Conservation (phyloP, 345 rosid genomes). For the Rhodomyrtus tomentosa region DNA sequence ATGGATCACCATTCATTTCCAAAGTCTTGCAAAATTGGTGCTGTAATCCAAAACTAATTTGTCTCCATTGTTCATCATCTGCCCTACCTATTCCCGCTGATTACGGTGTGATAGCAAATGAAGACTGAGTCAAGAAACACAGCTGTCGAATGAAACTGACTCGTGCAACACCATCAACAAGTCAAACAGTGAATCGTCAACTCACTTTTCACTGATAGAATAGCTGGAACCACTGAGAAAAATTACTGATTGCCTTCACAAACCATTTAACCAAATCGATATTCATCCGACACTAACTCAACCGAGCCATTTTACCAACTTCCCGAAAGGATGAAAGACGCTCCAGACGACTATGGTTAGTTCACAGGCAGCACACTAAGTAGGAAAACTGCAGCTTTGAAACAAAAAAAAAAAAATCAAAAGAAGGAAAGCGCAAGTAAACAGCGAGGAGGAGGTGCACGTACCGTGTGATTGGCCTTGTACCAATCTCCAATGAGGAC, state of each 20-base stretch:
- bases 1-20: background rate
- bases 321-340: background rate
- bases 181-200: background rate
- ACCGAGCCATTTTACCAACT: background rate
- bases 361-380: background rate
- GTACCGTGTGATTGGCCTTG: constrained; percentile 60
- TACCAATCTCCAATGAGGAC: constrained; percentile 70
- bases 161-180: background rate
- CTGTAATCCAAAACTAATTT: background rate
- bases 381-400: background rate
- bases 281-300: background rate
- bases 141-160: background rate
- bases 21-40: background rate
- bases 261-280: background rate
- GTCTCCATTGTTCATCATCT: background rate
- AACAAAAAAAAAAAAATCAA: background rate
- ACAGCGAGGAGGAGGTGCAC: background rate
- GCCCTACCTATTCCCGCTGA: background rate
- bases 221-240: background rate
- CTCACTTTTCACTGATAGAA: background rate
- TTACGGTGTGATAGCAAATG: background rate
- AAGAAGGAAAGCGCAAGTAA: background rate
- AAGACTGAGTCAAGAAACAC: background rate
- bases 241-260: background rate
- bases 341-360: background rate